Evolutionary conservation across 352 stramenopile genomes (phyloP), one percentile per base, ranked within the genome.

Genomic region (Aphanomyces astaci): DNA sequence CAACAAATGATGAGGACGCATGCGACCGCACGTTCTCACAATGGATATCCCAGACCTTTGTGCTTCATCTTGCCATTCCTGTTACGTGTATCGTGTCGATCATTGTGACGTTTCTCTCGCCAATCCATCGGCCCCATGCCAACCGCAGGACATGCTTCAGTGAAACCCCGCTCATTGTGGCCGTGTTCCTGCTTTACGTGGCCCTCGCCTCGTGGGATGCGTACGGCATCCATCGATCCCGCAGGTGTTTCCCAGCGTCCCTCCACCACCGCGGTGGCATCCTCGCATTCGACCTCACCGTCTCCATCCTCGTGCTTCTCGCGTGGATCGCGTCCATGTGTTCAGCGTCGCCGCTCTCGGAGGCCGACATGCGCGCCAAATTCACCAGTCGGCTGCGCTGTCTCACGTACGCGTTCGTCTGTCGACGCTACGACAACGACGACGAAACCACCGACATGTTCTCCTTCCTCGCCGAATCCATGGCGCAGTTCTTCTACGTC

Each of bases 401-500:
- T 40, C 75, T 81, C 65, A 78, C 73, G 45, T 84, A 82, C 62
- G 88, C 88, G 27, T 78, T 77, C 59, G 57, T 75, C 11, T 90
- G 78, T 62, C 88, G 79, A 51, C 88, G 80, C 64, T 70, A 54
- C 36, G 66, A 79, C 43, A 70, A 78, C 40, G 48, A 74, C 28
- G 53, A 75, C 33, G 78, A 76, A 27, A 80, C 89, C 30, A 75
- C 84, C 25, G 80, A 92, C 53, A 77, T 92, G 3, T 92, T 89
- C 69, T 73, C 86, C 71, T 81, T 73, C 30, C 54, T 92, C 5
- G 81, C 81, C 46, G 77, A 76, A 32, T 78, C 88, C 40, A 67
- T 92, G 7, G 78, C 81, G 69, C 85, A 87, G 62, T 90, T 92
- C 65, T 87, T 92, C 32, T 80, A 88, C 46, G 79, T 89, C 53